A percentile compares a stretch with the other conserved stretches of the same genome.
These are phyloP conservation scores for Alternaria longipes DNA, from an alignment of 2,329 filamentous ascomycete species.

Conservation along the genomic window DNA sequence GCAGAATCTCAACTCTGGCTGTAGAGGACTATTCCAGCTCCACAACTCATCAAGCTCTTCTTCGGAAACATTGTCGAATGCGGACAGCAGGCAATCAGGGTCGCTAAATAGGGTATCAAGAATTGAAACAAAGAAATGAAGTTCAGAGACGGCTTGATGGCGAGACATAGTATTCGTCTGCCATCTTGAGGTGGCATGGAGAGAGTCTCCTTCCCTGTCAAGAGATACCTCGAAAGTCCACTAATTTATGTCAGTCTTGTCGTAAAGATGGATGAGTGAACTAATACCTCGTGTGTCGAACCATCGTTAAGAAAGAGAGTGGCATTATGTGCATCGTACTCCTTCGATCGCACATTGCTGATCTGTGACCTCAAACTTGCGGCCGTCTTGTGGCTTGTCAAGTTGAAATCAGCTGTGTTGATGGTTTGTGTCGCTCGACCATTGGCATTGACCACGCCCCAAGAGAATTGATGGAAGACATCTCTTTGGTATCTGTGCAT, in stretches of 20 bases:
- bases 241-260: slow-evolving; percentile 23
- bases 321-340: slow-evolving; percentile 14
- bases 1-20: slow-evolving; percentile 55
- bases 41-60: slow-evolving; percentile 59
- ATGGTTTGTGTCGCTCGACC: slow-evolving; percentile 26
- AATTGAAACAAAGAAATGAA: slow-evolving; percentile 53
- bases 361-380: slow-evolving; percentile 28
- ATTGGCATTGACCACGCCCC: slow-evolving; percentile 27
- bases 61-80: slow-evolving; percentile 32
- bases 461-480: slow-evolving; percentile 42
- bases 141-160: slow-evolving; percentile 56
- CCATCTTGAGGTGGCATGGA: slow-evolving; percentile 56
- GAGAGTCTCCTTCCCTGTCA: slow-evolving; percentile 30
- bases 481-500: slow-evolving; percentile 46
- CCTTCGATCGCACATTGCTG: slow-evolving; percentile 21
- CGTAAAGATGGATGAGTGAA: background rate
- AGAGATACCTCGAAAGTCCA: slow-evolving; percentile 44
- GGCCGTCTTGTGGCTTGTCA: slow-evolving; percentile 24
- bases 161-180: slow-evolving; percentile 52
- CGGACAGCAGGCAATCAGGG: slow-evolving; percentile 22
- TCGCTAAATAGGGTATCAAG: slow-evolving; percentile 49
- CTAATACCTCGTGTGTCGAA: slow-evolving; percentile 39
- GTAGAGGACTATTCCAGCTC: slow-evolving; percentile 59
- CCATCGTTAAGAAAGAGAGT: slow-evolving; percentile 43
- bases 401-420: slow-evolving; percentile 26